Evolutionary conservation across 805 yeast genomes (phyloP), one percentile per base, ranked within the genome.

Genomic region (Blastobotrys robertii): DNA sequence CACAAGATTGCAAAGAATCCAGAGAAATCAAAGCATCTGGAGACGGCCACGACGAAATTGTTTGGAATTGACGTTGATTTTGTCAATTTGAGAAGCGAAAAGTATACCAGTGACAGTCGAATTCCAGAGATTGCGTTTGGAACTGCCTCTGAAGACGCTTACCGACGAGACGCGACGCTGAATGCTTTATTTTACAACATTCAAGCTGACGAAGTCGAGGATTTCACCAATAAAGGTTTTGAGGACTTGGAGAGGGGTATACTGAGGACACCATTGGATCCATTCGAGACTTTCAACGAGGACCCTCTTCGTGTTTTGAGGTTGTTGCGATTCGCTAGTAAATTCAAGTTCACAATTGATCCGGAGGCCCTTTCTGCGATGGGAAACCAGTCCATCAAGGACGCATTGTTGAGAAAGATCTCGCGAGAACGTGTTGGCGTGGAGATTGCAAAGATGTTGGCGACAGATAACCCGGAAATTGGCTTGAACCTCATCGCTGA

Each of bases 21-120:
- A 0, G 97, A 84, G 49, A 90, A 88, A 60, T 83, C 95, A 1
- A 94, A 92, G 64, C 99, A 92, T 66, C 66, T 92, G 52, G 99
- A 92, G 55, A 94, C 99, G 1, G 94, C 97, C 34, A 92, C 97
- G 2, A 87, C 96, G 1, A 83, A 79, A 54, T 62, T 92, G 8
- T 84, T 73, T 55, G 94, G 80, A 1, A 59, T 81, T n/a, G 95
- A 86, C 54, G 76, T 92, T 42, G 99, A 92, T 64, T 86, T 92
- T 59, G 98, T 94, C 40, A 90, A 90, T 60, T 68, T 92, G 50
- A 68, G 99, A 50, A 79, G 81, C 32, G 98, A 92, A 57, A 82
- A 76, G 54, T 92, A 92, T 57, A 77, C 94, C 0, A 76, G 73
- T 15, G 80, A 81, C 32, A 81, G 94, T 39, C 66, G 98, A 42